Base-by-base conservation (phyloP, 1,284 basidiomycete genomes). In the Ganoderma meredithae region DNA sequence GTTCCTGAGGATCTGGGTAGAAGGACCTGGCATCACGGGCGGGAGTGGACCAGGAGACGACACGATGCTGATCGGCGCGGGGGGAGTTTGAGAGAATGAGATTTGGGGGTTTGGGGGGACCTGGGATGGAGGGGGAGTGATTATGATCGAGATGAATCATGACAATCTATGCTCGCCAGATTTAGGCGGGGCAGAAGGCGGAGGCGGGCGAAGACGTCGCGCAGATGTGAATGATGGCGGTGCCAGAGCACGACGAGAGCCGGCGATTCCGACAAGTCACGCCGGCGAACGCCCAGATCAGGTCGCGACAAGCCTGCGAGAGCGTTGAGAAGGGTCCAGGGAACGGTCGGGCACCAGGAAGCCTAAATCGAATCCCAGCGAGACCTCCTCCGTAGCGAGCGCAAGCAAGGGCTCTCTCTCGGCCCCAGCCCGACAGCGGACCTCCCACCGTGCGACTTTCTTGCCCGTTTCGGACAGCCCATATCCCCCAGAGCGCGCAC, bases 101-200 rank as follows among this genome's bases (percentile, higher is more conserved):
- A 80, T 83, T 82, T 66, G 67, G 69, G 72, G 83, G 78, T 73
- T 83, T 83, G 72, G 80, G 73, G 72, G 79, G 76, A 72, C 80
- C 80, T 75, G 82, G 78, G 71, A 82, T 80, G 69, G 79, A 72
- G 72, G 81, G 73, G 67, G 72, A 75, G 77, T 83, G 82, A 79
- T 81, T 86, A 74, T 82, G 86, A 87, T 88, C 87, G 82, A 88
- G 83, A 83, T 87, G 85, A 80, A 88, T 85, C 86, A 88, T 88
- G 76, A 73, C 62, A 70, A 69, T 65, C 72, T 68, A 64, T 40
- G 65, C 67, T 67, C 60, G 73, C 77, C 77, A 71, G 75, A 77
- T 73, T 73, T 74, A 75, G 73, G 75, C 81, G 76, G 65, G 63
- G 70, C 62, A 71, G 67, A 73, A 69, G 68, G 67, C 72, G 72